Evolutionary conservation across 148 eudicot species (phyloP), one percentile per base, ranked within the genome.

Genomic region (Silene uniflora): DNA sequence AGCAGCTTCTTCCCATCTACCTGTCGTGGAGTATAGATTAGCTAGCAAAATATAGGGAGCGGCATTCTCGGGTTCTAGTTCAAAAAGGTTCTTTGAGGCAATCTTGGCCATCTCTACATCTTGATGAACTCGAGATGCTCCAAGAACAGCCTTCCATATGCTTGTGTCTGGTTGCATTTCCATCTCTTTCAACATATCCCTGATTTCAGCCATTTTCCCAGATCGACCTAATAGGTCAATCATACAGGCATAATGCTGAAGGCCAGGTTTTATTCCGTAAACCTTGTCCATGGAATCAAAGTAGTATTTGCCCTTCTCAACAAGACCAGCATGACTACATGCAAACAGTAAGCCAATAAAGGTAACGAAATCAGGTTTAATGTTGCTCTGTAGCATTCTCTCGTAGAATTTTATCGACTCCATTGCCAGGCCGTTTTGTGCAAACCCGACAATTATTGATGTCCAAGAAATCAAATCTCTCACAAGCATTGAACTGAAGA

Each of bases 251-350:
- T 91, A 89, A 64, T 91, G 93, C 73, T 84, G 86, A 9, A 78
- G 82, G 22, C 88, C 86, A 1, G 91, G 91, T 63, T 80, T 85
- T 76, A 89, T 82, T 55, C 86, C 87, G 70, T 85, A 78, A 59
- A 77, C 64, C 72, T 80, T 75, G 23, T 77, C 85, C 96, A 91
- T 91, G 19, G 96, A 79, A 27, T 87, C 83, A 67, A 91, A 91
- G 70, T 87, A 89, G 19, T 75, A 17, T 55, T 72, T 84, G 22
- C 93, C 96, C 54, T 72, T 77, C 61, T 89, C 87, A 7, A 80
- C 82, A 11, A 87, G 84, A 59, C 93, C 96, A 1, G 88, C 87
- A 71, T 91, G 93, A 80, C 92, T 91, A 77, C 96, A 91, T 44
- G 92, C 92, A 77, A 91, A 91, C 7, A 91, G 78, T 64, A 91